Base-by-base conservation (phyloP, 257 asterid species). In the Dorcoceras hygrometricum region DNA sequence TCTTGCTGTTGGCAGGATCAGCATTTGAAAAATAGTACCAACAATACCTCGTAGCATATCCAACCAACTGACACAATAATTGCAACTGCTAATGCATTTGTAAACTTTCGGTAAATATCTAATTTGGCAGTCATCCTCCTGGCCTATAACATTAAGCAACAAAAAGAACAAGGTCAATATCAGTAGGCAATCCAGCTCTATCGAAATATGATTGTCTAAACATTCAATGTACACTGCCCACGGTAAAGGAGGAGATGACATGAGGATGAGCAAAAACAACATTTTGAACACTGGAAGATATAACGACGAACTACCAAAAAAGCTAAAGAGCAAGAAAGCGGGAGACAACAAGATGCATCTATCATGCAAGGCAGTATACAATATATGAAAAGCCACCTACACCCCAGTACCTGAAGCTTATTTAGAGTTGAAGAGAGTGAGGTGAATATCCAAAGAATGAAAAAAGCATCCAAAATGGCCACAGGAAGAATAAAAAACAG, bases 401-500 rank as follows among this genome's bases (percentile, higher is more conserved):
- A 71, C 70, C 39, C 31, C 66, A 72, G 66, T 88, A 94, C 99
- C 99, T 94, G 99, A 81, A 94, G 99, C 82, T 90, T 94, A 74
- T 80, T 90, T 72, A 94, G 71, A 68, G 97, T 90, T 63, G 90
- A 80, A 23, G 96, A 94, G 57, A 94, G 84, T 66, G 97, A 87
- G 20, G 89, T 88, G 77, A 94, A 94, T 77, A 87, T 80, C 99
- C 99, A 94, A 63, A 94, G 87, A 76, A 94, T 78, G 87, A 94
- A 90, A 86, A 88, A 90, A 76, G 97, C 96, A 74, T 94, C 99
- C 86, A 94, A 81, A 53, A 87, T 67, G 51, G 97, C 95, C 67
- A 94, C 98, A 62, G 98, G 99, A 67, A 94, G 89, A 68, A 84
- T 95, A 20, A 90, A 79, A 78, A 89, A 87, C 9, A 91, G 77